Evolutionary conservation across 2,329 filamentous ascomycete genomes (phyloP).

Genomic region (Stemphylium beticola): DNA sequence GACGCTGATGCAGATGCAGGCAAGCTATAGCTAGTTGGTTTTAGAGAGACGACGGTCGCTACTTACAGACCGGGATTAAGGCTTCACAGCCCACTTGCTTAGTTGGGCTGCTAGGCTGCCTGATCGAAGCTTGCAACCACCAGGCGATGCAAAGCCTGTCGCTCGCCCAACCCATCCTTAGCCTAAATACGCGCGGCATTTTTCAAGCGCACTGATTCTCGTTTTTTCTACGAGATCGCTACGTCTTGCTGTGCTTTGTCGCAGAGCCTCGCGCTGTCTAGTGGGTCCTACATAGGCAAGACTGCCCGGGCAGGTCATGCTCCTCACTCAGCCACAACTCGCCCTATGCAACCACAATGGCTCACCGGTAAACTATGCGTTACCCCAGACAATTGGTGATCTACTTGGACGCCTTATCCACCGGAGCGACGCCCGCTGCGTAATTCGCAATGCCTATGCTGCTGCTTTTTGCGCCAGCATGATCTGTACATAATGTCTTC

Average conservation of each 20-base stretch:
- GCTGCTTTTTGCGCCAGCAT: conserved; percentile 9
- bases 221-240: neutral
- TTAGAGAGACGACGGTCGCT: neutral
- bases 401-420: conserved; percentile 20
- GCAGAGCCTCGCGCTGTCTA: neutral
- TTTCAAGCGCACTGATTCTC: neutral
- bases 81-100: neutral
- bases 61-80: neutral
- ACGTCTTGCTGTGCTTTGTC: neutral
- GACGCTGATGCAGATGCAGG: neutral
- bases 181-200: neutral
- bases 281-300: neutral
- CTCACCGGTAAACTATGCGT: conserved; percentile 27
- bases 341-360: conserved; percentile 8
- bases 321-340: neutral
- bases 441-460: conserved; percentile 9
- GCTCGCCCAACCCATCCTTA: no score
- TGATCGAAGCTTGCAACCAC: neutral
- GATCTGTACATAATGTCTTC: conserved; percentile 10
- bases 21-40: neutral
- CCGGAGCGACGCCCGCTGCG: conserved; percentile 10
- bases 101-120: neutral
- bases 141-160: neutral
- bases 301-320: conserved; percentile 12
- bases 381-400: conserved; percentile 5